Conservation (phyloP, 1,284 basidiomycete genomes). For the Cronartium quercuum region DNA sequence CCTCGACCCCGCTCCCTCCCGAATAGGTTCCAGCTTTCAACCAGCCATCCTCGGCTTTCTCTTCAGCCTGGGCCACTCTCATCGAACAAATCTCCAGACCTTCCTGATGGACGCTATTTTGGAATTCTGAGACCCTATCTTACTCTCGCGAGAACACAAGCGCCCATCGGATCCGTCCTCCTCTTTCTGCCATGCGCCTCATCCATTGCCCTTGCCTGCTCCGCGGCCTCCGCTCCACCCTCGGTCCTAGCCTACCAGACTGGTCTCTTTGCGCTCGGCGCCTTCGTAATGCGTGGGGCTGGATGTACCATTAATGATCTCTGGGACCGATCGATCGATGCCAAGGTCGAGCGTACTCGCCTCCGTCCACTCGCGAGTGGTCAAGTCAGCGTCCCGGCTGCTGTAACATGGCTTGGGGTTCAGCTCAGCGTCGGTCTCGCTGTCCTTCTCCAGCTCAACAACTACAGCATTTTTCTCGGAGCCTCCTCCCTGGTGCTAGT, state of each 20-base stretch:
- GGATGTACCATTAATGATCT: slow-evolving; percentile 99
- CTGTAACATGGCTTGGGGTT: slow-evolving; percentile 71
- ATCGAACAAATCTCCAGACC: too few relatives aligned
- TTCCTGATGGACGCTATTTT: not conserved
- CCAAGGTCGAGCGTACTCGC: slow-evolving; percentile 72
- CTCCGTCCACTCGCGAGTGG: slow-evolving; percentile 70
- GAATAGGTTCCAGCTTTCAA: too few relatives aligned
- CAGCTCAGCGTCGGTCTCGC: slow-evolving; percentile 82
- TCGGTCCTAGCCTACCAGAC: slow-evolving; percentile 67
- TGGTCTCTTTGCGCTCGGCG: slow-evolving; percentile 78
- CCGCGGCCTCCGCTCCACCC: slow-evolving; percentile 62
- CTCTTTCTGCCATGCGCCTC: slow-evolving; percentile 57
- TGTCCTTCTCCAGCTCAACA: slow-evolving; percentile 83
- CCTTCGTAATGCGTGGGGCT: slow-evolving; percentile 92
- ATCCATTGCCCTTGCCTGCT: slow-evolving; percentile 90
- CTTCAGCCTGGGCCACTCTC: too few relatives aligned
- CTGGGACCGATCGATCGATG: slow-evolving; percentile 91
- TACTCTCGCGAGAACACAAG: slow-evolving; percentile 8
- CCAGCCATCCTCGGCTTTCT: too few relatives aligned
- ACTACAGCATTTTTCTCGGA: slow-evolving; percentile 88
- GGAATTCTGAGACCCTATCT: slow-evolving; percentile 13
- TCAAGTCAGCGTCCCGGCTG: slow-evolving; percentile 69
- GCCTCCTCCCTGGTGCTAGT: slow-evolving; percentile 84
- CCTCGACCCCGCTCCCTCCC: too few relatives aligned
- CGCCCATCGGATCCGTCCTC: slow-evolving; percentile 12